A percentile compares a stretch with the other conserved stretches of the same genome.
These are phyloP conservation scores for Pezicula neosporulosa DNA, from an alignment of 2,329 filamentous ascomycete species.

Conservation along the genomic window DNA sequence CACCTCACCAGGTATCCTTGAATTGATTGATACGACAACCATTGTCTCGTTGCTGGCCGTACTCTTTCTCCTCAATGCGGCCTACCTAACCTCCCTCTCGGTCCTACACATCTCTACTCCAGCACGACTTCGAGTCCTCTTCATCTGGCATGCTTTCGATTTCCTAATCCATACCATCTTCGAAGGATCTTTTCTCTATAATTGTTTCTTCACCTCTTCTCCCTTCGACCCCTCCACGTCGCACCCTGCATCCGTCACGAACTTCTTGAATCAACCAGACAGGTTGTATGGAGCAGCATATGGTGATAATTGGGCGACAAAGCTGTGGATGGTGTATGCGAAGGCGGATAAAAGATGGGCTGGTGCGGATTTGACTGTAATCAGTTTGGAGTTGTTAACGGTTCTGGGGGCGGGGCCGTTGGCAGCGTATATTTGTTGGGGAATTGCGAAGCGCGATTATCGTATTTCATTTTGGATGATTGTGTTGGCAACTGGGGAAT, in stretches of 20 bases:
- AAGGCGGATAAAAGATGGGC: slow-evolving; percentile 62
- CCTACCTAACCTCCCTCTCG: slow-evolving; percentile 45
- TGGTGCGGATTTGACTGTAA: slow-evolving; percentile 57
- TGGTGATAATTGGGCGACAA: slow-evolving; percentile 50
- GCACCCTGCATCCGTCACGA: slow-evolving; percentile 25
- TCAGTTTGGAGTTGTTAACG: slow-evolving; percentile 63
- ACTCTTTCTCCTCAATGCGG: slow-evolving; percentile 46
- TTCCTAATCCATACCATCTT: slow-evolving; percentile 88
- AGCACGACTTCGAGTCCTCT: slow-evolving; percentile 67
- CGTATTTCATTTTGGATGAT: slow-evolving; percentile 60
- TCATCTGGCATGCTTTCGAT: slow-evolving; percentile 94
- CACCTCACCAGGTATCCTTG: slow-evolving; percentile 9
- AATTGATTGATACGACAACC: slow-evolving; percentile 56
- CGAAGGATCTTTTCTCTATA: slow-evolving; percentile 88
- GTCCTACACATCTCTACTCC: slow-evolving; percentile 33
- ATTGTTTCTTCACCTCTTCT: slow-evolving; percentile 75
- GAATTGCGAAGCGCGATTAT: slow-evolving; percentile 51
- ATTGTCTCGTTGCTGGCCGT: slow-evolving; percentile 55
- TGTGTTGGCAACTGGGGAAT: slow-evolving; percentile 60
- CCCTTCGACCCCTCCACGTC: slow-evolving; percentile 40
- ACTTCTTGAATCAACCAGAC: slow-evolving; percentile 46
- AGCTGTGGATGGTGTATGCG: slow-evolving; percentile 68
- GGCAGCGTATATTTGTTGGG: slow-evolving; percentile 56
- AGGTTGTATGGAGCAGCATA: slow-evolving; percentile 52
- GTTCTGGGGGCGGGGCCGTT: slow-evolving; percentile 60